Evolutionary conservation across 495 filamentous ascomycete species (phyloP).

Genomic region (Xylaria scruposa): DNA sequence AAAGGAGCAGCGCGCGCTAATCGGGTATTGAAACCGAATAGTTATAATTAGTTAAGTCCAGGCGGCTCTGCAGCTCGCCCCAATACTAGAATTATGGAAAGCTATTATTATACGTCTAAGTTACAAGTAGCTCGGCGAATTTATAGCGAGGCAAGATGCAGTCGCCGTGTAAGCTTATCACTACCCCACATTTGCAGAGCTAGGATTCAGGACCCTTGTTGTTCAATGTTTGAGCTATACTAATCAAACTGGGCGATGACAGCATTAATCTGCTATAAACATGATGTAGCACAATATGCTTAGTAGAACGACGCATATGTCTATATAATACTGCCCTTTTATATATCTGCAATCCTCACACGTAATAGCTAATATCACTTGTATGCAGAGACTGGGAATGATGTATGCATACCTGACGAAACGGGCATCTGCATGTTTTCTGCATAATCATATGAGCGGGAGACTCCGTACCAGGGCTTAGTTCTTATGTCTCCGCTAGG

Average conservation of each 20-base stretch:
- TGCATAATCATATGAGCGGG: neutral
- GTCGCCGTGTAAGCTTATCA: neutral
- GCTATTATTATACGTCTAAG: no score
- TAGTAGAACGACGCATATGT: neutral
- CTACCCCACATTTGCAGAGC: neutral
- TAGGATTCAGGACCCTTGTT: neutral
- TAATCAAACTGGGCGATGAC: neutral
- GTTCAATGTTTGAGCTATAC: neutral
- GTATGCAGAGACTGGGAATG: no score
- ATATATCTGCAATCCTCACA: no score
- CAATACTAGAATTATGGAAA: no score
- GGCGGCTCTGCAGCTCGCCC: no score
- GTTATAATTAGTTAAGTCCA: no score
- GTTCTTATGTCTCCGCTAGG: neutral
- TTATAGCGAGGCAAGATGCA: neutral
- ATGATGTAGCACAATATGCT: neutral
- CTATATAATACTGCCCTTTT: neutral
- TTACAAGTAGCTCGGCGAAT: neutral
- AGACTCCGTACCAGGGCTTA: neutral
- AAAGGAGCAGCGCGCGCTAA: no score
- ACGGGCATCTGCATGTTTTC: neutral
- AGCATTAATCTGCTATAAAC: neutral
- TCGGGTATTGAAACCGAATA: no score
- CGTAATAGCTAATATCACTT: no score
- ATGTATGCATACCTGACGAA: no score